A percentile compares a stretch with the other conserved stretches of the same genome.
These are phyloP conservation scores for Fusarium miscanthi DNA, from an alignment of 2,329 filamentous ascomycete genomes.

Conservation along the genomic window DNA sequence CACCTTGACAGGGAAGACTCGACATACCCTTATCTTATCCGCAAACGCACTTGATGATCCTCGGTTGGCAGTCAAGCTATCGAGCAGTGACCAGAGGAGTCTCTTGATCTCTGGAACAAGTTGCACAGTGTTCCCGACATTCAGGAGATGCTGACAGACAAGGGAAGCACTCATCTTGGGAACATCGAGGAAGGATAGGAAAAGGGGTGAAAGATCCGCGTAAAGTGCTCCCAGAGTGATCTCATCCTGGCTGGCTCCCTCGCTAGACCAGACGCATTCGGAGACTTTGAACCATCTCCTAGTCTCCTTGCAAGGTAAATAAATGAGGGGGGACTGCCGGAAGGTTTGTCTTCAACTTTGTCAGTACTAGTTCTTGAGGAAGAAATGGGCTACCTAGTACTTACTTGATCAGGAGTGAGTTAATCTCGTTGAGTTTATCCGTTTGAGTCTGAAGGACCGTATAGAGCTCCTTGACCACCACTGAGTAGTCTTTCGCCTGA, in stretches of 20 bases:
- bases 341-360: not conserved
- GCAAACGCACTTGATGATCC: not conserved
- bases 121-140: not conserved
- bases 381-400: fast-evolving
- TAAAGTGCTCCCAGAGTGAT: not conserved
- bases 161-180: not conserved
- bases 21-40: not conserved
- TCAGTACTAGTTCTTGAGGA: fast-evolving
- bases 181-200: not conserved
- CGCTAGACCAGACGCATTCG: not conserved
- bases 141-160: not conserved
- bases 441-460: not conserved
- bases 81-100: not conserved
- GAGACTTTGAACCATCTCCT: not conserved
- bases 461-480: not conserved
- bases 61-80: not conserved
- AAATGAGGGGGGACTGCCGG: not conserved
- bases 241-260: not conserved
- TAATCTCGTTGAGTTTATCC: not conserved
- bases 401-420: not conserved
- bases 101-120: not conserved
- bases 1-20: not conserved
- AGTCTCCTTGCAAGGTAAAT: fast-evolving
- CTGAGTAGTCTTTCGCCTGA: not conserved
- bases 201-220: not conserved